A percentile compares a stretch with the other conserved stretches of the same genome.
Evolutionary conservation across 257 asterid species (phyloP).

Genomic region (Datura wrightii): DNA sequence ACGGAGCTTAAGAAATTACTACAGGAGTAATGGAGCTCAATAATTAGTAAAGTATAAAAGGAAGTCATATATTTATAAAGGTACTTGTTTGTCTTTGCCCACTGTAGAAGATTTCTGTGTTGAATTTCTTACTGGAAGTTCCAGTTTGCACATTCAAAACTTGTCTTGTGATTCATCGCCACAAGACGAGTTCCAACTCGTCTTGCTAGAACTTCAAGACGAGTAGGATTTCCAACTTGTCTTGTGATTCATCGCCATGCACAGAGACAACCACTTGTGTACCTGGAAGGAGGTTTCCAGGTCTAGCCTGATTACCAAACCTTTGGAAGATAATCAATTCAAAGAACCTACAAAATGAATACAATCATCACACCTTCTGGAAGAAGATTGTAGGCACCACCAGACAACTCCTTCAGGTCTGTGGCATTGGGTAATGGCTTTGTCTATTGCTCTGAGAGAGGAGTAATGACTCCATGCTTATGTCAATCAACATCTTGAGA

Average conservation of each 20-base stretch:
- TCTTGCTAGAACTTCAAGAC: not conserved
- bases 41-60: not conserved
- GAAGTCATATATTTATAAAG: not conserved
- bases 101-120: not conserved
- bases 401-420: slow-evolving; percentile 74
- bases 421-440: slow-evolving; percentile 61
- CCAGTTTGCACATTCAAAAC: slow-evolving; percentile 45
- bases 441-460: slow-evolving; percentile 55
- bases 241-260: slow-evolving; percentile 79
- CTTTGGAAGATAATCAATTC: slow-evolving; percentile 8
- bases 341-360: slow-evolving; percentile 26
- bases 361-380: slow-evolving; percentile 67
- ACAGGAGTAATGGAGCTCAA: slow-evolving; percentile 8
- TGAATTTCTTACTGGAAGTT: slow-evolving; percentile 9
- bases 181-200: not conserved
- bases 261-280: slow-evolving; percentile 76
- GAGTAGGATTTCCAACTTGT: slow-evolving; percentile 67
- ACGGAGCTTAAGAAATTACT: not conserved
- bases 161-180: slow-evolving; percentile 83
- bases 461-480: slow-evolving; percentile 91
- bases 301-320: slow-evolving; percentile 12
- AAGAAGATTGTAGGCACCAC: slow-evolving; percentile 85
- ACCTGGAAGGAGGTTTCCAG: slow-evolving; percentile 49
- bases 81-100: not conserved
- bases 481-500: slow-evolving; percentile 79